Percentiles rank a stretch among this genome's conserved stretches.
phyloP scores from a whole-genome alignment of 768 basidiomycete species.

The Suillus tomentosus region DNA sequence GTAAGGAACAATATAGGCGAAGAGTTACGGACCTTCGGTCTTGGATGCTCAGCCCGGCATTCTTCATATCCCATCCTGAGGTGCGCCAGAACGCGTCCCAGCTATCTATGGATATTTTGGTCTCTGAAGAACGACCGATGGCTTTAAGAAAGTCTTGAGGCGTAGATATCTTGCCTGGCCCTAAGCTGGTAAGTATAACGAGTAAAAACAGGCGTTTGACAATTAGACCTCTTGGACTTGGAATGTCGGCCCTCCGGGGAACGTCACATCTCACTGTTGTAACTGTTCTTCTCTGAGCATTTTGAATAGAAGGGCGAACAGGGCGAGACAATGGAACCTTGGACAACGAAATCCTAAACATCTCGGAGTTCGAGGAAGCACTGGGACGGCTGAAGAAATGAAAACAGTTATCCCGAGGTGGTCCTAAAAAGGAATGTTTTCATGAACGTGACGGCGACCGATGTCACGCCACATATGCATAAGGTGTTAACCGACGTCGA shows the following conservation, averaged over 20 bases:
- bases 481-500: too few relatives aligned
- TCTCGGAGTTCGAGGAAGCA: background rate
- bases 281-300: constrained; percentile 33
- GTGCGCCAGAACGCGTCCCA: constrained; percentile 78
- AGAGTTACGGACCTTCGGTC: constrained; percentile 63
- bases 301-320: constrained; percentile 37
- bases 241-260: constrained; percentile 20
- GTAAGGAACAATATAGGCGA: constrained; percentile 8
- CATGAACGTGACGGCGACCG: background rate
- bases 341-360: background rate
- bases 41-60: constrained; percentile 62
- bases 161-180: constrained; percentile 51
- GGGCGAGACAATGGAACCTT: constrained; percentile 18
- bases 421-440: constrained; percentile 3
- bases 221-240: constrained; percentile 25
- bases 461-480: background rate
- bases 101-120: constrained; percentile 60
- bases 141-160: constrained; percentile 69
- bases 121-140: constrained; percentile 70
- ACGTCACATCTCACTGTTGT: constrained; percentile 8
- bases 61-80: constrained; percentile 57
- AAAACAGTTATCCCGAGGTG: background rate
- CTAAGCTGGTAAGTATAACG: constrained; percentile 13
- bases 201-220: background rate
- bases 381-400: background rate